Evolutionary conservation across 768 basidiomycete species (phyloP).

Genomic region (Auriscalpium vulgare): DNA sequence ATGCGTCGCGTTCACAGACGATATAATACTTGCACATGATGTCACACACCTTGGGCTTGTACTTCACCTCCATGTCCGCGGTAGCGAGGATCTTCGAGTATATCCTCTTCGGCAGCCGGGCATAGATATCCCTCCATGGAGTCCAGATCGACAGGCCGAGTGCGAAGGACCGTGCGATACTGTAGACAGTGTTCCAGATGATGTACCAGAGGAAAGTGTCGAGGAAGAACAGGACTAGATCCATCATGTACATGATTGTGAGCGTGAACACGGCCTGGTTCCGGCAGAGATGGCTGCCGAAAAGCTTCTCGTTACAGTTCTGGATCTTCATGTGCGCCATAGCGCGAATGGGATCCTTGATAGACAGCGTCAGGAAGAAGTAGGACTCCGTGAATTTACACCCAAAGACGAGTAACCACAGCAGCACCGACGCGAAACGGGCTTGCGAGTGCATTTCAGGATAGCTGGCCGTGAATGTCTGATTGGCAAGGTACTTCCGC

Average conservation of each 20-base stretch:
- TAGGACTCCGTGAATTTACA: conserved; percentile 98
- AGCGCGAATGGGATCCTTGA: conserved; percentile 86
- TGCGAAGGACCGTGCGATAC: conserved; percentile 79
- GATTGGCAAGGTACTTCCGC: conserved; percentile 94
- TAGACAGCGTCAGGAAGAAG: conserved; percentile 94
- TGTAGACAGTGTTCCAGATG: conserved; percentile 97
- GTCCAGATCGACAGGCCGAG: conserved; percentile 98
- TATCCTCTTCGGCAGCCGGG: conserved; percentile 91
- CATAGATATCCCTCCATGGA: conserved; percentile 97
- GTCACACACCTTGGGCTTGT: conserved; percentile 89
- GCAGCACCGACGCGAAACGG: conserved; percentile 68
- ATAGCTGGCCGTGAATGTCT: conserved; percentile 97
- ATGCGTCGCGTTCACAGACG: neutral
- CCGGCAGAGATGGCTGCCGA: conserved; percentile 74
- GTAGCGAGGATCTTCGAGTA: conserved; percentile 94
- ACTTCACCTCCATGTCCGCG: conserved; percentile 93
- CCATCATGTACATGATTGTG: conserved; percentile 99
- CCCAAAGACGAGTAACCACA: conserved; percentile 92
- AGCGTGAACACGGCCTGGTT: conserved; percentile 95
- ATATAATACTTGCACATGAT: neutral
- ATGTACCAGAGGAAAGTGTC: conserved; percentile 99
- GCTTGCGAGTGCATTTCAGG: conserved; percentile 54
- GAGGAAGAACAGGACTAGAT: conserved; percentile 92
- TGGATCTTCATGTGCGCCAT: conserved; percentile 98
- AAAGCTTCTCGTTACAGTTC: conserved; percentile 79